Base-by-base conservation (phyloP, 2,329 filamentous ascomycete species). In the Colletotrichum sp. region DNA sequence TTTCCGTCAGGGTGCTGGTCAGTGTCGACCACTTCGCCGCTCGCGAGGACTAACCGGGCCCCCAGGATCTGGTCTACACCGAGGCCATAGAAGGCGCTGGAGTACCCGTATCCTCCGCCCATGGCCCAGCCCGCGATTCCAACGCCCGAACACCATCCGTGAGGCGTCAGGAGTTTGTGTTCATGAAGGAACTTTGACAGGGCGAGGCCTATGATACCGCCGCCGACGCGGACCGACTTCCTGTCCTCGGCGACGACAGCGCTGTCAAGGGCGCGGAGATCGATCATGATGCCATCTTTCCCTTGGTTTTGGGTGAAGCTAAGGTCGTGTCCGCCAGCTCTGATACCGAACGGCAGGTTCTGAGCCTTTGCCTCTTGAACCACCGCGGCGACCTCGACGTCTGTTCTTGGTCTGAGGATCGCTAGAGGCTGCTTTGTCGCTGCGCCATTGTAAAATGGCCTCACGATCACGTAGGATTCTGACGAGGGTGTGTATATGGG, bases 41-140 rank as follows among this genome's bases (percentile, higher is more conserved):
- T 69, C 3, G 81, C 80, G 68, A 87, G 81, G 4, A 88, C 83
- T 4, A 88, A 71, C 55, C 81, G 85, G 5, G 86, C 85, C 18
- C 80, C 80, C 8, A 85, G 72, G 16, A 86, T 82, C 75, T 86
- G 83, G 68, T 86, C 85, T 18, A 80, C 81, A 3, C 84, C 85
- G 6, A 86, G 78, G 5, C 85, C 84, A 69, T 81, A 82, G 32
- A 80, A 79, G 1, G 80, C 71, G 8, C 80, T 80, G 21, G 83
- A 81, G 8, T 81, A 80, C 4, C 81, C 83, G 72, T 85, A 85
- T 1, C 85, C 84, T 8, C 83, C 85, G 28, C 82, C 79, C 0
- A 80, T 81, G 5, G 81, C 79, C 84, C 84, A 85, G 4, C 84
- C 83, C 5, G 81, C 80, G 36, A 82, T 83, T 3, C 84, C 82